A percentile compares a stretch with the other conserved stretches of the same genome.
Conservation (phyloP, 2,329 filamentous ascomycete genomes). For the Colletotrichum spaethianum region DNA sequence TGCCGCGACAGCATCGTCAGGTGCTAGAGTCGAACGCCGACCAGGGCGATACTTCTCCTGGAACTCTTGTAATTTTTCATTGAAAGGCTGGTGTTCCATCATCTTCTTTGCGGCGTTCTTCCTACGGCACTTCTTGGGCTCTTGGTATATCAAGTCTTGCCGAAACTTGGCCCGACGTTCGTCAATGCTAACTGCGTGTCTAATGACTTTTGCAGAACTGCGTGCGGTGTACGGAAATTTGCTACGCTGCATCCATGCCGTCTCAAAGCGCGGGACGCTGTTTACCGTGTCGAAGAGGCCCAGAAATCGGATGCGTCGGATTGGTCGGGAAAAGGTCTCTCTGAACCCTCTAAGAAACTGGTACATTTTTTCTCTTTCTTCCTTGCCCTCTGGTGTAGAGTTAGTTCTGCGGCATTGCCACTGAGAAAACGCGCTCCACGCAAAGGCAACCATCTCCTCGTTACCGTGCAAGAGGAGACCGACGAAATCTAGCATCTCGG, state of each 20-base stretch:
- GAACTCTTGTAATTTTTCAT: slow-evolving; percentile 45
- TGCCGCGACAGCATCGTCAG: slow-evolving; percentile 34
- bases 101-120: slow-evolving; percentile 44
- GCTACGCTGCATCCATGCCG: slow-evolving; percentile 81
- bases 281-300: slow-evolving; percentile 89
- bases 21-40: slow-evolving; percentile 35
- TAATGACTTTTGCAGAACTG: slow-evolving; percentile 72
- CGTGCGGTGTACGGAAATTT: slow-evolving; percentile 80
- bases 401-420: slow-evolving; percentile 74
- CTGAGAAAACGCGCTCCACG: slow-evolving; percentile 85
- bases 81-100: slow-evolving; percentile 39
- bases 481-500: slow-evolving; percentile 88
- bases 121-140: slow-evolving; percentile 45
- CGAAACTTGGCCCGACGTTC: slow-evolving; percentile 80
- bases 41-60: slow-evolving; percentile 55
- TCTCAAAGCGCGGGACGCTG: slow-evolving; percentile 83
- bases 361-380: slow-evolving; percentile 74
- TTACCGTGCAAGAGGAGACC: slow-evolving; percentile 86
- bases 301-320: slow-evolving; percentile 80
- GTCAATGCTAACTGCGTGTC: slow-evolving; percentile 80
- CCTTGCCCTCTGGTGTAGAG: slow-evolving; percentile 52
- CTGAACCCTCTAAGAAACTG: slow-evolving; percentile 84
- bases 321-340: slow-evolving; percentile 84
- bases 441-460: slow-evolving; percentile 87
- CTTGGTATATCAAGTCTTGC: slow-evolving; percentile 77